phyloP scores from a whole-genome alignment of 345 rosid species.

The Salix brachista region DNA sequence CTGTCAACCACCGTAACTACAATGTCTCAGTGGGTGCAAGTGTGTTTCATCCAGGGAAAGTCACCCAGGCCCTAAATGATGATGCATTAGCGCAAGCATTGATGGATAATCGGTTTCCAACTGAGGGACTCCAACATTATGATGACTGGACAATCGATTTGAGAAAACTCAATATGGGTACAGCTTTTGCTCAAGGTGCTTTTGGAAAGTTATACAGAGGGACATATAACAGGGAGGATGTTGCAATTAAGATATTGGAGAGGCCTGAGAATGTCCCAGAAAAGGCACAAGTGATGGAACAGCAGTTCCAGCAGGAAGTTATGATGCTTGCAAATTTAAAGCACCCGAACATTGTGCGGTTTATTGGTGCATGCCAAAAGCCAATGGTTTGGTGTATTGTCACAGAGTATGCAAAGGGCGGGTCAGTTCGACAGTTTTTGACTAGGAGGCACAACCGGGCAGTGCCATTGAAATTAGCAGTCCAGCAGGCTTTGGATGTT shows the following conservation, averaged over 20 bases:
- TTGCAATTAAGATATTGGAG: slow-evolving; percentile 31
- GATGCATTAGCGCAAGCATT: slow-evolving; percentile 59
- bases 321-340: slow-evolving; percentile 30
- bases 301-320: slow-evolving; percentile 33
- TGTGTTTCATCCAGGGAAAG: slow-evolving; percentile 52
- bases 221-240: slow-evolving; percentile 27
- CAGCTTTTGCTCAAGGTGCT: slow-evolving; percentile 72
- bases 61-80: slow-evolving; percentile 47
- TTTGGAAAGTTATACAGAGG: slow-evolving; percentile 59
- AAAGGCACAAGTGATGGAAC: slow-evolving; percentile 26
- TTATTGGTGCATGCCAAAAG: slow-evolving; percentile 26
- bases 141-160: slow-evolving; percentile 68
- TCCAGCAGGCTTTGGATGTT: slow-evolving; percentile 30
- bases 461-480: slow-evolving; percentile 28
- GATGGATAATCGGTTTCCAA: slow-evolving; percentile 52
- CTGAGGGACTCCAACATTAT: slow-evolving; percentile 45
- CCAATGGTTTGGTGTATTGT: slow-evolving; percentile 34
- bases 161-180: slow-evolving; percentile 61
- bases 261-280: slow-evolving; percentile 25
- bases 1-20: slow-evolving; percentile 37
- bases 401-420: slow-evolving; percentile 29
- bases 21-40: slow-evolving; percentile 53
- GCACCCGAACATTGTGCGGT: slow-evolving; percentile 29
- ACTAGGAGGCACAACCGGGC: slow-evolving; percentile 24
- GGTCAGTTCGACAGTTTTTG: slow-evolving; percentile 25